phyloP scores from a whole-genome alignment of 2,329 filamentous ascomycete genomes.

The Cercospora beticola region DNA sequence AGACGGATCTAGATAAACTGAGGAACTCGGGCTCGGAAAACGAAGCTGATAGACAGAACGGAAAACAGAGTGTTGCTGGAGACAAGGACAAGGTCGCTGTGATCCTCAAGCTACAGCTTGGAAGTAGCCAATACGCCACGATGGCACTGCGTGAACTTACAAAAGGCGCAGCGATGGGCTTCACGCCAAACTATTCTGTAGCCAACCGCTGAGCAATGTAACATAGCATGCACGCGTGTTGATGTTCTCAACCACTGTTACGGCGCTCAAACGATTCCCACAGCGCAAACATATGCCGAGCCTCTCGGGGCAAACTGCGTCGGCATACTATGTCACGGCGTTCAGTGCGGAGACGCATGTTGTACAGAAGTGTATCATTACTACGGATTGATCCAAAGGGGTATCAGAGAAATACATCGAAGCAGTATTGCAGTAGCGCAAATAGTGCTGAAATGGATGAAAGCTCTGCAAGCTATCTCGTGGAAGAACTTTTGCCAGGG shows the following conservation, averaged over 20 bases:
- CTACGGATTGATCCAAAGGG: neutral
- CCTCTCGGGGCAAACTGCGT: neutral
- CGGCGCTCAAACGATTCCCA: neutral
- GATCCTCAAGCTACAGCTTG: slow-evolving; percentile 71
- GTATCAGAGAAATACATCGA: neutral
- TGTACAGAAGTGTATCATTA: neutral
- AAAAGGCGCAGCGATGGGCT: slow-evolving; percentile 62
- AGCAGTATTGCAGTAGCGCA: neutral
- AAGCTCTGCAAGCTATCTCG: neutral
- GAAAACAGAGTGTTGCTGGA: slow-evolving; percentile 6
- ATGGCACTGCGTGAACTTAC: slow-evolving; percentile 79
- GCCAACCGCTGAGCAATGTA: slow-evolving; percentile 13
- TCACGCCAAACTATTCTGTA: slow-evolving; percentile 60
- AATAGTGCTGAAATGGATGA: neutral
- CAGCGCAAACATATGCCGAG: neutral
- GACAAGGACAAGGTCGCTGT: slow-evolving; percentile 60
- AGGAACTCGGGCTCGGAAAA: slow-evolving; percentile 23
- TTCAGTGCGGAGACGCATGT: neutral
- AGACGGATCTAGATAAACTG: slow-evolving; percentile 78
- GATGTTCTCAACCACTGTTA: neutral
- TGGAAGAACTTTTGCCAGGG: neutral
- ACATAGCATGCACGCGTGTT: neutral
- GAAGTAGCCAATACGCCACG: slow-evolving; percentile 79
- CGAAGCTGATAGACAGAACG: slow-evolving; percentile 24
- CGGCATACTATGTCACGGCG: neutral